Evolutionary conservation across 75 land plant genomes (phyloP).

Genomic region (Larix kaempferi): DNA sequence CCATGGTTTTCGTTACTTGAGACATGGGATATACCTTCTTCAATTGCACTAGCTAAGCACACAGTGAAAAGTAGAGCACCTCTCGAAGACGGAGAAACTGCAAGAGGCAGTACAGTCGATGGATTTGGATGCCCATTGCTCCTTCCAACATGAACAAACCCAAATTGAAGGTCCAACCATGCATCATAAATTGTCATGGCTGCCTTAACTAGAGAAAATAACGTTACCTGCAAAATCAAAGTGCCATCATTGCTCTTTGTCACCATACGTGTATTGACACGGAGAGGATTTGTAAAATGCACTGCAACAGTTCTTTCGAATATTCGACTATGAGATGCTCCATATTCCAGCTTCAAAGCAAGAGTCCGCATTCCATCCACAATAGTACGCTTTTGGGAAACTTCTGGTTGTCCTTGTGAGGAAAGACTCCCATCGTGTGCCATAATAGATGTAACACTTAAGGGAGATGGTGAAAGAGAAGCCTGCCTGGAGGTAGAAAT

Average conservation of each 20-base stretch:
- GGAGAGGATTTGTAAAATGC: slow-evolving; percentile 85
- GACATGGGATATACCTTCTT: neutral
- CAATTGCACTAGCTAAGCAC: slow-evolving; percentile 25
- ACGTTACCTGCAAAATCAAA: slow-evolving; percentile 80
- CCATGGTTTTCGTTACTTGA: too few species aligned
- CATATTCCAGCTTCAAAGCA: slow-evolving; percentile 89
- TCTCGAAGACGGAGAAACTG: slow-evolving; percentile 67
- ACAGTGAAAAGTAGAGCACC: slow-evolving; percentile 73
- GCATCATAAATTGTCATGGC: slow-evolving; percentile 65
- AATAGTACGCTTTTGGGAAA: slow-evolving; percentile 41
- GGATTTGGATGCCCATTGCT: slow-evolving; percentile 55
- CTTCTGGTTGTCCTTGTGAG: slow-evolving; percentile 15
- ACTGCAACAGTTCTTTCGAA: slow-evolving; percentile 87
- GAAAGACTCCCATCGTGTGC: slow-evolving; percentile 2
- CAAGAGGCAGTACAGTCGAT: slow-evolving; percentile 68
- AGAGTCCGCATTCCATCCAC: slow-evolving; percentile 83
- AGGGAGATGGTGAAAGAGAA: slow-evolving; percentile 19
- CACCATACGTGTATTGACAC: slow-evolving; percentile 60
- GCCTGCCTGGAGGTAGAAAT: slow-evolving; percentile 38
- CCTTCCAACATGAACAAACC: slow-evolving; percentile 60
- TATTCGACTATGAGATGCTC: slow-evolving; percentile 61
- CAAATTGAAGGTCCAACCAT: slow-evolving; percentile 79
- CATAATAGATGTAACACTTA: slow-evolving; percentile 3
- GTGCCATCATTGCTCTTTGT: slow-evolving; percentile 73
- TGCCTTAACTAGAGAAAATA: slow-evolving; percentile 86